These are phyloP conservation scores for Xylariaceae sp. DNA, from an alignment of 2,329 filamentous ascomycete species.

Conservation along the genomic window DNA sequence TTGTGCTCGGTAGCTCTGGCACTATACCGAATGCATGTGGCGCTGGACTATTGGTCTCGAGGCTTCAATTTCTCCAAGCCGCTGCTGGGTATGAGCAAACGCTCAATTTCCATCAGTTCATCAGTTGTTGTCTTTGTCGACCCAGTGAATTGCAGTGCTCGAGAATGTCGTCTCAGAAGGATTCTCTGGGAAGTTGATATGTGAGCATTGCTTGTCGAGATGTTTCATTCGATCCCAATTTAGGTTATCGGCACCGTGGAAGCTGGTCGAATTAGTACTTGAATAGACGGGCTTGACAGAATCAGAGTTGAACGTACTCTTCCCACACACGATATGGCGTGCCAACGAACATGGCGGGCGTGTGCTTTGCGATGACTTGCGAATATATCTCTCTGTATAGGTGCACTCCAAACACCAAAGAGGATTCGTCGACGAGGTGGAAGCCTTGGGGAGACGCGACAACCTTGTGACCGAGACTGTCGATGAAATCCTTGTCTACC, in stretches of 20 bases:
- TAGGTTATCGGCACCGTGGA: constrained; percentile 6
- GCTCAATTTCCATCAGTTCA: not conserved
- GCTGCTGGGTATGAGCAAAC: not conserved
- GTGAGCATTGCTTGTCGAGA: constrained; percentile 30
- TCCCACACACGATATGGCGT: constrained; percentile 51
- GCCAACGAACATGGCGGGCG: constrained; percentile 56
- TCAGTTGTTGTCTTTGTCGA: constrained; percentile 5
- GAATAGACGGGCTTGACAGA: not conserved
- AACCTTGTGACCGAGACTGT: constrained; percentile 49
- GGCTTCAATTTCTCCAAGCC: not conserved
- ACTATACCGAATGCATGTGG: not conserved
- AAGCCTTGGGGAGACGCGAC: constrained; percentile 52
- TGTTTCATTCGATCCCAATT: constrained; percentile 32
- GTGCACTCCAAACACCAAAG: constrained; percentile 61
- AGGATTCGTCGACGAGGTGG: constrained; percentile 41
- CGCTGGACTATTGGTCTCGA: no score
- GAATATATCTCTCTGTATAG: constrained; percentile 53
- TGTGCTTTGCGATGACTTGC: constrained; percentile 40
- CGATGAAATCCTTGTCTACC: constrained; percentile 49
- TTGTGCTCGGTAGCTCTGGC: not conserved
- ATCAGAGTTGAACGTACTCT: constrained; percentile 33
- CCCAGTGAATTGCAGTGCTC: constrained; percentile 40
- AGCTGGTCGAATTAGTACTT: constrained; percentile 8
- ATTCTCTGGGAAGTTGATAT: constrained; percentile 37
- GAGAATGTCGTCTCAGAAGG: constrained; percentile 36